Conservation (phyloP, 768 basidiomycete species). For the Suillus ampliporus region DNA sequence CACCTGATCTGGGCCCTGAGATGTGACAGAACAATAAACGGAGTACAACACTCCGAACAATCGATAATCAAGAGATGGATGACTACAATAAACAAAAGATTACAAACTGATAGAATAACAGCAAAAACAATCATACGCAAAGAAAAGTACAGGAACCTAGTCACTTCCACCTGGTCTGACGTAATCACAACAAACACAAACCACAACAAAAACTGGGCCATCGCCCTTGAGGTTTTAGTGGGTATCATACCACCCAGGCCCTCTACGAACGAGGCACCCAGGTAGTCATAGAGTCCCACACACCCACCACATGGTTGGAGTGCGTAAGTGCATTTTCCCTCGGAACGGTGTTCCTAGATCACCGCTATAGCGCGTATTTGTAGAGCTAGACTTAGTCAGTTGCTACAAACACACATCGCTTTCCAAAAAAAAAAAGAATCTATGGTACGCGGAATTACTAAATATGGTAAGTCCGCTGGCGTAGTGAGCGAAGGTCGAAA, state of each 20-base stretch:
- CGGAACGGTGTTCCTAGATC: background rate
- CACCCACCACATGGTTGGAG: background rate
- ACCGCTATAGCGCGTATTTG: background rate
- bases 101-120: background rate
- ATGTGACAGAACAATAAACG: background rate
- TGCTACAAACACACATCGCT: background rate
- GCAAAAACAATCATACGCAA: background rate
- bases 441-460: too few species aligned
- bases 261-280: background rate
- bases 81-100: background rate
- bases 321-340: background rate
- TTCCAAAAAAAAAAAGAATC: background rate
- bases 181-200: background rate
- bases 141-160: background rate
- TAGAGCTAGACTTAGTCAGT: background rate
- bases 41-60: background rate
- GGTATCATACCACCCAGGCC: background rate
- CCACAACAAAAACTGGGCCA: background rate
- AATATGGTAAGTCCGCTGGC: too few species aligned
- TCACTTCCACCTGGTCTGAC: background rate
- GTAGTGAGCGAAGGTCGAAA: too few species aligned
- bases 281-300: background rate
- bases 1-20: background rate
- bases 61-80: background rate
- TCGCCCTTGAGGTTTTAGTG: conserved; percentile 1